Conservation (phyloP, 169 alveolate genomes). For the Neospora caninum region DNA sequence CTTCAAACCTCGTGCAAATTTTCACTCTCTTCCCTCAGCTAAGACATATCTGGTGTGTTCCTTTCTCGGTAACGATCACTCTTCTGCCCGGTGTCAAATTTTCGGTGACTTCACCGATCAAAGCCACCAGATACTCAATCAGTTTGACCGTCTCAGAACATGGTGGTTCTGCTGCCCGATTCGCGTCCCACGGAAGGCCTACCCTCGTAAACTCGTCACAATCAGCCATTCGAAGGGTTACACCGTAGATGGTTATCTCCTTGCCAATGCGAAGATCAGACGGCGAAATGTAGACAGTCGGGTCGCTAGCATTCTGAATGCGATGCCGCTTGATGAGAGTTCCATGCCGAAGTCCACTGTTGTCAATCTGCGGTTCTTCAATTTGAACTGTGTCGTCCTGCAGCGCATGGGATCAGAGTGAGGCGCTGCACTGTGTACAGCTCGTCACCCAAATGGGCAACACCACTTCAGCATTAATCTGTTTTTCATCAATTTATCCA, state of each 20-base stretch:
- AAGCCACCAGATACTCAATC: neutral
- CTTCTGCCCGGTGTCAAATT: too few relatives aligned
- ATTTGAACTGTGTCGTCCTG: conserved; percentile 82
- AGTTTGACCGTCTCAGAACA: neutral
- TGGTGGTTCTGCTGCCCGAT: neutral
- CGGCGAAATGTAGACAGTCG: conserved; percentile 73
- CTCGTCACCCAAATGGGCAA: neutral
- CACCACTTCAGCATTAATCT: neutral
- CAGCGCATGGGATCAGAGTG: neutral
- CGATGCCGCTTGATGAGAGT: conserved; percentile 82
- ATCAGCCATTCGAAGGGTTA: conserved; percentile 77
- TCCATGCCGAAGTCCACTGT: conserved; percentile 87
- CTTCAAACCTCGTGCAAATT: too few relatives aligned
- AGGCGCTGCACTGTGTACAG: neutral
- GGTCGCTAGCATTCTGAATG: conserved; percentile 76
- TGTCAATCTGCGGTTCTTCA: conserved; percentile 82
- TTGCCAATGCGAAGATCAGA: conserved; percentile 81
- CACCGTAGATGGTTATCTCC: conserved; percentile 80
- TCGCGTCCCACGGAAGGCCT: neutral
- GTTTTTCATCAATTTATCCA: too few relatives aligned
- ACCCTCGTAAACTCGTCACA: conserved; percentile 85
- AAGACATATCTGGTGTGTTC: too few relatives aligned
- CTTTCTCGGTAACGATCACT: too few relatives aligned
- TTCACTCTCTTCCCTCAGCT: too few relatives aligned
- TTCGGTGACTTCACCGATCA: too few relatives aligned